Evolutionary conservation across 2,329 filamentous ascomycete species (phyloP), one percentile per base, ranked within the genome.

Genomic region (Periconia digitata): DNA sequence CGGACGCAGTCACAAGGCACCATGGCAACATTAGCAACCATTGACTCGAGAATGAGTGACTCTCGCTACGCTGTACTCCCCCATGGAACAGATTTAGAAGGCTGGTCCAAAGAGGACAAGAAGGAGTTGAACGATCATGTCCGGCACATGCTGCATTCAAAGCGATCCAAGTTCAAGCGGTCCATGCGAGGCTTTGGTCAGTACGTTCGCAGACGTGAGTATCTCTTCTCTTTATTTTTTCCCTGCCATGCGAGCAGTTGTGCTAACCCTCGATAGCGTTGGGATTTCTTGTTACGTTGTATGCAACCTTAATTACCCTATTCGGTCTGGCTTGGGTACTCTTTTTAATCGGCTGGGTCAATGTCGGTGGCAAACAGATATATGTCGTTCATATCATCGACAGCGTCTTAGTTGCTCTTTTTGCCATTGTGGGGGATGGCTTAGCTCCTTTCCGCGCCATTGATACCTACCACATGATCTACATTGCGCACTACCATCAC

Each of bases 321-420:
- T 95, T 95, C 59, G 90, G 90, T 62, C 77, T 92, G 12, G 88
- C 88, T 0, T 95, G 90, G 90, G 90, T 95, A 1, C 79, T 95
- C n/a, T 94, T 92, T 72, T 76, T 95, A 46, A 95, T 95, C 66
- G 89, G 82, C 40, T 95, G 90, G 90, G 89, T 94, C 64, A 91
- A 90, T 54, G 86, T 92, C 17, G 89, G 87, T 17, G 82, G 83
- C 23, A 78, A 79, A 59, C 87, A 92, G 66, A 74, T 83, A 3
- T 92, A 76, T 15, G 73, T 79, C 2, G 70, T 77, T 15, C 77
- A 85, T 53, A 65, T 80, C 16, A 72, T 76, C 17, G 81, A 87
- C 62, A 83, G 81, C 8, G 65, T 81, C 0, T 71, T 87, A 1
- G 84, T 85, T 3, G 83, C 83, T 1, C 63, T 82, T 10, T 87